A percentile compares a stretch with the other conserved stretches of the same genome.
These are phyloP conservation scores for Retiboletus flavoniger DNA, from an alignment of 1,284 basidiomycete species.

Conservation along the genomic window DNA sequence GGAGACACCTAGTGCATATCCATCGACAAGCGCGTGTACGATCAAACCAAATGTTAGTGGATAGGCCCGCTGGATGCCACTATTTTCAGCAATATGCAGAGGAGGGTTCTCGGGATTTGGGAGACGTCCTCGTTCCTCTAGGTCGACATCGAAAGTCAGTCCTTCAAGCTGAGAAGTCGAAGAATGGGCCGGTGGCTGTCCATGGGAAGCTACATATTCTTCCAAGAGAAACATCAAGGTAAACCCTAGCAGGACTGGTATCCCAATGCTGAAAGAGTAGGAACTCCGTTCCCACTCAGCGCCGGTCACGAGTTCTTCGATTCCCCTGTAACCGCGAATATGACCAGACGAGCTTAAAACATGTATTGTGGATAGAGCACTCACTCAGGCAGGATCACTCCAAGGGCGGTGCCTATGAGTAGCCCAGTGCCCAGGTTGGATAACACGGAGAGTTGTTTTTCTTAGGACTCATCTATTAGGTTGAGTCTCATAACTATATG, in stretches of 20 bases:
- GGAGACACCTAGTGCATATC: constrained; percentile 84
- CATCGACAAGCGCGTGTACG: constrained; percentile 86
- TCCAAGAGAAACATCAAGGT: constrained; percentile 81
- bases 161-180: constrained; percentile 17
- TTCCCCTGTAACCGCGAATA: constrained; percentile 46
- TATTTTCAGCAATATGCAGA: constrained; percentile 4
- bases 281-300: constrained; percentile 35
- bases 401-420: constrained; percentile 83
- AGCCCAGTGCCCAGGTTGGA: constrained; percentile 80
- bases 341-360: neutral
- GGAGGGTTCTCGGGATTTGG: constrained; percentile 14
- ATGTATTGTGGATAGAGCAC: constrained; percentile 31
- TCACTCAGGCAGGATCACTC: constrained; percentile 90
- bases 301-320: constrained; percentile 50
- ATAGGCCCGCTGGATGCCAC: constrained; percentile 43
- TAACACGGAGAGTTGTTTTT: constrained; percentile 56
- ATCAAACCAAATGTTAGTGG: constrained; percentile 82
- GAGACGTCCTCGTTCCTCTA: constrained; percentile 29
- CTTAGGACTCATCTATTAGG: constrained; percentile 37
- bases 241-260: constrained; percentile 79
- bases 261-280: constrained; percentile 53
- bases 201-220: constrained; percentile 53
- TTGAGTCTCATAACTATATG: neutral
- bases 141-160: constrained; percentile 29
- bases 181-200: constrained; percentile 34